These are phyloP conservation scores for Pleurotus tuoliensis DNA, from an alignment of 768 basidiomycete species.

Conservation along the genomic window DNA sequence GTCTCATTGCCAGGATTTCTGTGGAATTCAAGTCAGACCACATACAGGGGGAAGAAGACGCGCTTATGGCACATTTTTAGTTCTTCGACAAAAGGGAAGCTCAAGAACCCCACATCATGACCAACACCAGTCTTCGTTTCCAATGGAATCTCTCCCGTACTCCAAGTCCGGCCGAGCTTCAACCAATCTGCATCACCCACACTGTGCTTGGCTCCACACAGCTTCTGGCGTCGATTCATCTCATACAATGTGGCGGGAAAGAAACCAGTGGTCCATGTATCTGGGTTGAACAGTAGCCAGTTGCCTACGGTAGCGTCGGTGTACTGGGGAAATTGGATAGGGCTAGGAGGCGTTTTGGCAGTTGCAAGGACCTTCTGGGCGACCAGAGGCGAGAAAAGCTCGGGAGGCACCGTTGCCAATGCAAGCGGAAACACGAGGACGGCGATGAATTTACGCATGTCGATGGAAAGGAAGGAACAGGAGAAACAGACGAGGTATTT, in stretches of 20 bases:
- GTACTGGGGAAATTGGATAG: constrained; percentile 55
- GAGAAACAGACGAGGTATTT: neutral
- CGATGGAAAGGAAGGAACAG: neutral
- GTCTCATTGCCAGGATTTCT: constrained; percentile 58
- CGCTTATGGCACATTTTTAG: constrained; percentile 43
- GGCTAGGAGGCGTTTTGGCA: constrained; percentile 38
- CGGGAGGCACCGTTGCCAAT: constrained; percentile 26
- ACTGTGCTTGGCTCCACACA: constrained; percentile 42
- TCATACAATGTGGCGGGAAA: constrained; percentile 61
- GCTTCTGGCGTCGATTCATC: constrained; percentile 44
- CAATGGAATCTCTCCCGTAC: constrained; percentile 47
- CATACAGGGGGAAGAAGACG: neutral
- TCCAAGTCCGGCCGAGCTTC: constrained; percentile 44
- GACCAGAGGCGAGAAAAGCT: constrained; percentile 59
- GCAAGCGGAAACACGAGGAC: neutral
- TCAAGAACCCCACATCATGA: constrained; percentile 71
- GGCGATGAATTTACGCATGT: neutral
- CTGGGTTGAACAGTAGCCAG: constrained; percentile 51
- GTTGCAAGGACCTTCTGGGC: constrained; percentile 57
- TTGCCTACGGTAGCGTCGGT: constrained; percentile 43
- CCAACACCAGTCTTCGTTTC: constrained; percentile 45
- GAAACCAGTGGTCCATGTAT: constrained; percentile 69
- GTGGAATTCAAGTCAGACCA: neutral
- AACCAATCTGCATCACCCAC: constrained; percentile 53
- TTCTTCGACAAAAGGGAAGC: constrained; percentile 66